These are phyloP conservation scores for Ogataea kodamae DNA, from an alignment of 805 yeast genomes.

Conservation along the genomic window DNA sequence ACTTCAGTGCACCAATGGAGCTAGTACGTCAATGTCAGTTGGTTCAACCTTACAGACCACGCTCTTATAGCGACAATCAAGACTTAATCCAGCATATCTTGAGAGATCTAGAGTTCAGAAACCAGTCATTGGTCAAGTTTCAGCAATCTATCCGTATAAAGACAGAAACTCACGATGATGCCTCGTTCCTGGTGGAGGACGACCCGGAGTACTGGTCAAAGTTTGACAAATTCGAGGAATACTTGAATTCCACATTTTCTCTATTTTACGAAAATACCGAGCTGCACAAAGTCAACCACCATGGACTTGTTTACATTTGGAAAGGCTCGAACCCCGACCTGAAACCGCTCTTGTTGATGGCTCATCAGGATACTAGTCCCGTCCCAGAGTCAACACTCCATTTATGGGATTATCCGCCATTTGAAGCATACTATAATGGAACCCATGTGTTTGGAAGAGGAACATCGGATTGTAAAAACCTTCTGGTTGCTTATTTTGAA, in stretches of 20 bases:
- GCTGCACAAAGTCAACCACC: constrained; percentile 54
- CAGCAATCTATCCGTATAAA: constrained; percentile 46
- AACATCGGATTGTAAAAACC: constrained; percentile 64
- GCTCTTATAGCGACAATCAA: constrained; percentile 13
- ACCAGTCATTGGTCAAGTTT: constrained; percentile 38
- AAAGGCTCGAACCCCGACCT: constrained; percentile 48
- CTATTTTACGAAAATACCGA: constrained; percentile 43
- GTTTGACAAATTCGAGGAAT: constrained; percentile 48
- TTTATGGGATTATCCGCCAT: constrained; percentile 68
- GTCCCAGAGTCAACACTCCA: constrained; percentile 54
- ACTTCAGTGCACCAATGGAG: too few species aligned
- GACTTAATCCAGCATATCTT: constrained; percentile 26
- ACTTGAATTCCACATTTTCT: constrained; percentile 54
- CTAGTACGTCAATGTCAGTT: constrained; percentile 14
- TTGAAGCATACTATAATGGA: constrained; percentile 61
- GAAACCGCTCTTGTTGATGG: constrained; percentile 64
- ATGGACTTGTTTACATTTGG: constrained; percentile 62
- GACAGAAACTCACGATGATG: constrained; percentile 42
- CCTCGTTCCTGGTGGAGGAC: constrained; percentile 43
- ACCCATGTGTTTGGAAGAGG: constrained; percentile 70
- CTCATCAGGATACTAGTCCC: constrained; percentile 79
- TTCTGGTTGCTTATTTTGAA: constrained; percentile 60
- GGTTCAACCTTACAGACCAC: constrained; percentile 17
- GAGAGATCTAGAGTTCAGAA: constrained; percentile 29
- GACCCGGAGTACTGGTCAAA: constrained; percentile 50